Evolutionary conservation across 306 rosid species (phyloP).

Genomic region (Hylodesmum podocarpum): DNA sequence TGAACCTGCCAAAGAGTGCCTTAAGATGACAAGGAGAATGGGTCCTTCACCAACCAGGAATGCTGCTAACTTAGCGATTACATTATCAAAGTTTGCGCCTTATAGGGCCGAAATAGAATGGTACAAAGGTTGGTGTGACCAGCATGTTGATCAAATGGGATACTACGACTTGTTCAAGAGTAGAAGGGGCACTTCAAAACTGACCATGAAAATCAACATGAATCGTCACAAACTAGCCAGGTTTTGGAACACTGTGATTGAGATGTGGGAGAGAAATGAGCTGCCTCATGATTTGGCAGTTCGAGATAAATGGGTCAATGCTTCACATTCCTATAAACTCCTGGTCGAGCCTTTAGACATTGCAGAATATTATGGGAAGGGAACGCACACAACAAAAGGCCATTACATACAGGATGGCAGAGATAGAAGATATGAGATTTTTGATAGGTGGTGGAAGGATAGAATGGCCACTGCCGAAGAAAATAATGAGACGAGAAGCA

Average conservation of each 20-base stretch:
- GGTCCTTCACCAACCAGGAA: constrained; percentile 57
- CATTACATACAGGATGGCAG: constrained; percentile 73
- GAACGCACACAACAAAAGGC: constrained; percentile 49
- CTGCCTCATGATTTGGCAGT: constrained; percentile 57
- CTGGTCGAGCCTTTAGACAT: constrained; percentile 84
- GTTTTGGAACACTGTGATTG: constrained; percentile 61
- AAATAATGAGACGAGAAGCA: constrained; percentile 49
- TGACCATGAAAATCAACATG: constrained; percentile 54
- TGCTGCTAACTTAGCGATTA: constrained; percentile 51
- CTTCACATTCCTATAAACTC: constrained; percentile 61
- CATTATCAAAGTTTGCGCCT: constrained; percentile 52
- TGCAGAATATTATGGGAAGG: constrained; percentile 63
- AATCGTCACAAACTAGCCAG: constrained; percentile 59
- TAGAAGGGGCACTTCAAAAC: constrained; percentile 41
- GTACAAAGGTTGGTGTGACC: constrained; percentile 60
- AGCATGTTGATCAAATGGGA: constrained; percentile 53
- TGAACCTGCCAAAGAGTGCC: constrained; percentile 51
- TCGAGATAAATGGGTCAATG: constrained; percentile 59
- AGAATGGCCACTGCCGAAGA: constrained; percentile 11
- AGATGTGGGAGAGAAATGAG: constrained; percentile 50
- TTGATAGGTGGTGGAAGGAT: constrained; percentile 78
- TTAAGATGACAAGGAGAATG: constrained; percentile 48
- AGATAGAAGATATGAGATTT: constrained; percentile 60
- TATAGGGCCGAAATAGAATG: constrained; percentile 67
- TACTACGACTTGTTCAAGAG: constrained; percentile 73